A percentile compares a stretch with the other conserved stretches of the same genome.
These are phyloP conservation scores for Paramecium biaurelia DNA, from an alignment of 73 alveolate species.

Conservation along the genomic window DNA sequence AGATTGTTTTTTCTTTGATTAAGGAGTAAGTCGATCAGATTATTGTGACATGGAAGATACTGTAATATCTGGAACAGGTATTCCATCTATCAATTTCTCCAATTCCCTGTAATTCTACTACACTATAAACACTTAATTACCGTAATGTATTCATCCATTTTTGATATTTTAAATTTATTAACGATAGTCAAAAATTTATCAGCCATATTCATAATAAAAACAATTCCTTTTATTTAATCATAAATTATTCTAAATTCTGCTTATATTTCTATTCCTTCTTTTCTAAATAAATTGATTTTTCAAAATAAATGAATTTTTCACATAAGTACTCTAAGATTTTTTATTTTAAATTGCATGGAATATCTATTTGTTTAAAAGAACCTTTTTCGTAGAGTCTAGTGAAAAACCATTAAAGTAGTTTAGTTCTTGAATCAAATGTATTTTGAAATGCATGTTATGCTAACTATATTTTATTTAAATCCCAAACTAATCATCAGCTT, in stretches of 20 bases:
- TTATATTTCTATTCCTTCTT: background rate
- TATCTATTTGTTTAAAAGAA: background rate
- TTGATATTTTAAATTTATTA: background rate
- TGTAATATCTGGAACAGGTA: constrained; percentile 46
- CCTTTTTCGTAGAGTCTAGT: background rate
- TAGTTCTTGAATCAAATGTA: background rate
- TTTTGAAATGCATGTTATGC: background rate
- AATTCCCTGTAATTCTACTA: constrained; percentile 42
- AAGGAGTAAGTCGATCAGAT: constrained; percentile 26
- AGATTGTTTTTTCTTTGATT: constrained; percentile 20
- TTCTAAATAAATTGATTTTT: background rate
- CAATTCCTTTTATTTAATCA: background rate
- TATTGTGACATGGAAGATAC: constrained; percentile 33
- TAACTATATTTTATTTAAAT: background rate
- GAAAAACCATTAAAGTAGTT: background rate
- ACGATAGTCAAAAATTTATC: background rate
- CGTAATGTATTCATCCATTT: constrained; percentile 28
- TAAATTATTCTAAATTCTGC: background rate
- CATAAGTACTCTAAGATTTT: background rate
- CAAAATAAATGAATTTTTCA: background rate
- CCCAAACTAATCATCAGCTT: background rate
- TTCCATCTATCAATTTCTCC: constrained; percentile 31
- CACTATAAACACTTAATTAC: background rate
- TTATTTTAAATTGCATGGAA: background rate
- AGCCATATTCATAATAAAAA: background rate